Base-by-base conservation (phyloP, 805 yeast genomes). In the Kuraishia hungarica region DNA sequence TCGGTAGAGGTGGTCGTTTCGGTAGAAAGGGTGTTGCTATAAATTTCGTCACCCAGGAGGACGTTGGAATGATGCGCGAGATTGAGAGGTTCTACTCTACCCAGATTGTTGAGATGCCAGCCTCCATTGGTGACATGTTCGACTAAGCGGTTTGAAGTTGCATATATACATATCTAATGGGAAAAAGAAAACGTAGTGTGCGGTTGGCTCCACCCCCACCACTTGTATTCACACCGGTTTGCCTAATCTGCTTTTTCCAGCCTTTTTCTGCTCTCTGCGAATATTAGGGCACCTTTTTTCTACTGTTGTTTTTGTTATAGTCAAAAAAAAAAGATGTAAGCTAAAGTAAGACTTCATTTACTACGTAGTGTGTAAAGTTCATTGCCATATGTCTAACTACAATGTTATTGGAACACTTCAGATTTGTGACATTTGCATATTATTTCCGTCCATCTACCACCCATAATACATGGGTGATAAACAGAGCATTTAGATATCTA, bases 21-120 rank as follows among this genome's bases (percentile, higher is more conserved):
- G 99, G 99, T 64, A 85, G 99, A 75, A 93, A 92, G 79, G 99
- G 97, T 79, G 96, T 88, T 66, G 97, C 99, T 57, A 89, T 93
- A 72, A 94, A 92, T 79, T 87, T 94, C 65, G 85, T 91, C 66
- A 90, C 97, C 56, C 78, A 77, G 61, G 86, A 85, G 53, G 98
- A 94, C 72, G 79, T 78, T 60, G 80, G 78, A 54, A 82, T 80
- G 68, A 78, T 93, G 77, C 81, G 84, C 69, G 96, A 85, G 62
- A 74, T 87, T 61, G 91, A 87, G 68, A 76, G 75, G 69, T 82
- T 82, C 78, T 88, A 88, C 77, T 79, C 86, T 56, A 85, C 85
- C 56, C 86, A 82, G 70, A 84, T 87, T 62, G 81, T 79, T 62
- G 93, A 87, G 72, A 81, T 87, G 83, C 96, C 96, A 61, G 83